Conservation (phyloP, 1,284 basidiomycete species). For the Mycena sp. region DNA sequence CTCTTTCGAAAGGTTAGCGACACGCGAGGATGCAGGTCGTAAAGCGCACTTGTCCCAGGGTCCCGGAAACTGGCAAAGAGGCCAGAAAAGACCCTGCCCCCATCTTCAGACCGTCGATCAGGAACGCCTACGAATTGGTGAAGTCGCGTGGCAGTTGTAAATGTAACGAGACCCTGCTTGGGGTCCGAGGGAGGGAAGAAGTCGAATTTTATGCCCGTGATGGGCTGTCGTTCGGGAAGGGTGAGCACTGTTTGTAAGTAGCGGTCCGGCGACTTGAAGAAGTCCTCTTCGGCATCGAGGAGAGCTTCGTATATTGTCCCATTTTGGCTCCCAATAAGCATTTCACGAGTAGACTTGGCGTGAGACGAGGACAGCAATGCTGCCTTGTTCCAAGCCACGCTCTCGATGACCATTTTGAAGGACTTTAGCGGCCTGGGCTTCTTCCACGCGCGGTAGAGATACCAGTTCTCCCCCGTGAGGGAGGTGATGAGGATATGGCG, state of each 20-base stretch:
- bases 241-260: constrained; percentile 85
- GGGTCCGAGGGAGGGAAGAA: constrained; percentile 73
- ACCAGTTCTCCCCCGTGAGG: constrained; percentile 93
- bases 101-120: constrained; percentile 75
- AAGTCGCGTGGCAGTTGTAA: constrained; percentile 88
- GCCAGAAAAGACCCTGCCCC: constrained; percentile 78
- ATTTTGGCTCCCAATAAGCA: constrained; percentile 88
- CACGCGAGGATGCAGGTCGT: too few species aligned
- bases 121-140: constrained; percentile 88
- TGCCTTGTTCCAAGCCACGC: constrained; percentile 94
- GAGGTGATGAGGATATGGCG: constrained; percentile 91
- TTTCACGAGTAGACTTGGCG: constrained; percentile 81
- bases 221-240: constrained; percentile 79
- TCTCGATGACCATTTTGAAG: constrained; percentile 90
- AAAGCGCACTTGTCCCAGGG: too few species aligned
- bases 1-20: constrained; percentile 47
- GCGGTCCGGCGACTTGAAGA: constrained; percentile 90
- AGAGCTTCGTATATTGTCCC: constrained; percentile 89
- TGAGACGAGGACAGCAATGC: constrained; percentile 70
- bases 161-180: constrained; percentile 74
- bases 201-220: constrained; percentile 87
- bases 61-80: constrained; percentile 72
- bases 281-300: constrained; percentile 88
- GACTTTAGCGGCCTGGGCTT: constrained; percentile 82
- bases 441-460: constrained; percentile 84